Base-by-base conservation (phyloP, 2,329 filamentous ascomycete species). In the Colletotrichum agaves region DNA sequence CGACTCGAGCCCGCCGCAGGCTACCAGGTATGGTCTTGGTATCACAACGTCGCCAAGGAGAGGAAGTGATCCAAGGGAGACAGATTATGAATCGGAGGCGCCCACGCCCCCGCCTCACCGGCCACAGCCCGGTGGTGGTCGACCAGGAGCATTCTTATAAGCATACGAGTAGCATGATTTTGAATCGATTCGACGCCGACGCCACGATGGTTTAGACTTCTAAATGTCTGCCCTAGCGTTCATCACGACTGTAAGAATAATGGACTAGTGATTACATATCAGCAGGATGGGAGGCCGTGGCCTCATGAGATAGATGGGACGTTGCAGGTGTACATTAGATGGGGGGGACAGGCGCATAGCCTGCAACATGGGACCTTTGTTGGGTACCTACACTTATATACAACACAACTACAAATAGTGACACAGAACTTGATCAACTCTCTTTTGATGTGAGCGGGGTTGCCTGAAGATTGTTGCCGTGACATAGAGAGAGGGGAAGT, bases 11-110 rank as follows among this genome's bases (percentile, higher is more conserved):
- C 63, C 70, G 11, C 64, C 69, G 15, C 76, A 75, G 41, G 50
- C 67, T 5, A 76, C 70, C 27, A 75, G 75, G 17, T 83, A 83
- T 43, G 81, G 82, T 1, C 79, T 80, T 23, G 80, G 79, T 11
- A 82, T 83, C 60, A 84, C 82, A 3, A 78, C 75, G 41, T 75
- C 78, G 46, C 77, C 79, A 4, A 71, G 76, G 55, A 73, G 73
- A 37, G 74, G 73, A 10, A 77, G 73, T 55, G 73, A 75, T n/a
- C 75, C 46, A 37, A 63, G 61, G 37, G 65, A 68, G 21, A 46
- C 37, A 11, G 65, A 68, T 7, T 68, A 47, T n/a, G 65, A 68
- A 15, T 65, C 65, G 11, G 65, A 68, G 41, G 65, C 65, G 21
- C 65, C 65, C 8, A 68, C 65, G 12, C 65, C 65, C 21, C 65